A percentile compares a stretch with the other conserved stretches of the same genome.
These are phyloP conservation scores for Dalbergia oliveri DNA, from an alignment of 306 rosid genomes.

Conservation along the genomic window DNA sequence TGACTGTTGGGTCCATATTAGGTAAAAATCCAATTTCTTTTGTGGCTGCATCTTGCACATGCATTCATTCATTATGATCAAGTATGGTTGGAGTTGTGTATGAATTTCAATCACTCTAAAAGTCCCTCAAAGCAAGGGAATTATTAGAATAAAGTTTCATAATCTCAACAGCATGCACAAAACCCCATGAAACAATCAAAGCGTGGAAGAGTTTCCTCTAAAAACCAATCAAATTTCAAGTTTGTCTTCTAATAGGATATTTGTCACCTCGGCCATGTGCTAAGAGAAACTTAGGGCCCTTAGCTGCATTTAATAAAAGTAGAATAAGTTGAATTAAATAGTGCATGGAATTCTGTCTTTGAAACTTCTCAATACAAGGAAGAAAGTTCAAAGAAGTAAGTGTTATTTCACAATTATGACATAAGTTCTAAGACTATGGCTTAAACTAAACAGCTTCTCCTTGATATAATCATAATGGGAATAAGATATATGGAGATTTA, in stretches of 20 bases:
- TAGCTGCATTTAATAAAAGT: conserved; percentile 28
- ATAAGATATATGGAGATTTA: background rate
- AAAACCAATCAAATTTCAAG: conserved; percentile 32
- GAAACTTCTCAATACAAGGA: background rate
- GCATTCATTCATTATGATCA: conserved; percentile 15
- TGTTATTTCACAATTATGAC: background rate
- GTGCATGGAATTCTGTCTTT: conserved; percentile 5
- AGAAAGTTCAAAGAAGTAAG: background rate
- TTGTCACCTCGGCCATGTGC: conserved; percentile 33
- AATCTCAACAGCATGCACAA: conserved; percentile 30
- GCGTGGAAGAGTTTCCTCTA: conserved; percentile 31
- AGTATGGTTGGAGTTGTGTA: conserved; percentile 42
- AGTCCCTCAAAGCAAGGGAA: conserved; percentile 54
- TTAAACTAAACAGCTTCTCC: background rate
- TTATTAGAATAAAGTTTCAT: conserved; percentile 46
- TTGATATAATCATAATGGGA: background rate
- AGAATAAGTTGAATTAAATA: conserved; percentile 40
- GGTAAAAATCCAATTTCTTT: conserved; percentile 28
- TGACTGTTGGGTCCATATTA: conserved; percentile 49
- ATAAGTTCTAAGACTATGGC: background rate
- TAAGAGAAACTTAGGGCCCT: conserved; percentile 29
- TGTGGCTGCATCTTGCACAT: conserved; percentile 30
- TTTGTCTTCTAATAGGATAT: conserved; percentile 39
- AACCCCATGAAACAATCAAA: conserved; percentile 15
- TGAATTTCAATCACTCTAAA: conserved; percentile 43